phyloP scores from a whole-genome alignment of 129 eudicot species.

The Silybum marianum region DNA sequence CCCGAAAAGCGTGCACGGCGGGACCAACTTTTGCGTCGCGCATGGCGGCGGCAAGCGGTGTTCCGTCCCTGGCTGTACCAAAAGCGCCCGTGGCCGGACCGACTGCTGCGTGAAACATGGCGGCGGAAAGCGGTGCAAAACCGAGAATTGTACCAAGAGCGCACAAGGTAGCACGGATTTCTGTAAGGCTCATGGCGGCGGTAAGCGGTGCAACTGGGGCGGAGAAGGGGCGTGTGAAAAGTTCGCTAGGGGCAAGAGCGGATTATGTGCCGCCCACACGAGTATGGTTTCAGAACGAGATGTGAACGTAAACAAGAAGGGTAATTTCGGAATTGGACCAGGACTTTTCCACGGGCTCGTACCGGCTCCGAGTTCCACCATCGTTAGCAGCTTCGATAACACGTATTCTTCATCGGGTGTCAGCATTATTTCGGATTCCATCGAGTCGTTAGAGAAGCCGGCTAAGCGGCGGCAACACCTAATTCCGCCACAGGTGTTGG shows the following conservation, averaged over 20 bases:
- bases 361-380: constrained; percentile 40
- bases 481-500: constrained; percentile 91
- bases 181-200: constrained; percentile 98
- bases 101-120: constrained; percentile 92
- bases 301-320: constrained; percentile 32
- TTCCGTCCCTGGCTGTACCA: constrained; percentile 73
- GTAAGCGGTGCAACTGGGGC: constrained; percentile 86
- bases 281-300: constrained; percentile 65
- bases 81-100: constrained; percentile 94
- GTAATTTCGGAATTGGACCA: constrained; percentile 66
- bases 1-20: constrained; percentile 97
- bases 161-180: constrained; percentile 98
- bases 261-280: constrained; percentile 84
- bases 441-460: constrained; percentile 54
- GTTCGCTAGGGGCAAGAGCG: constrained; percentile 89
- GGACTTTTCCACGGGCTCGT: constrained; percentile 86
- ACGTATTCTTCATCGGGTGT: constrained; percentile 53
- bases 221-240: constrained; percentile 90
- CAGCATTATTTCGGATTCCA: constrained; percentile 63
- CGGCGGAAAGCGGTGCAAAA: constrained; percentile 83
- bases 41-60: constrained; percentile 98
- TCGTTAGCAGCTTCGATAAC: constrained; percentile 43
- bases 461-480: constrained; percentile 58
- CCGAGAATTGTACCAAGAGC: constrained; percentile 75
- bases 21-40: constrained; percentile 90